phyloP scores from a whole-genome alignment of 2,329 filamentous ascomycete genomes.

The Colletotrichum lini region DNA sequence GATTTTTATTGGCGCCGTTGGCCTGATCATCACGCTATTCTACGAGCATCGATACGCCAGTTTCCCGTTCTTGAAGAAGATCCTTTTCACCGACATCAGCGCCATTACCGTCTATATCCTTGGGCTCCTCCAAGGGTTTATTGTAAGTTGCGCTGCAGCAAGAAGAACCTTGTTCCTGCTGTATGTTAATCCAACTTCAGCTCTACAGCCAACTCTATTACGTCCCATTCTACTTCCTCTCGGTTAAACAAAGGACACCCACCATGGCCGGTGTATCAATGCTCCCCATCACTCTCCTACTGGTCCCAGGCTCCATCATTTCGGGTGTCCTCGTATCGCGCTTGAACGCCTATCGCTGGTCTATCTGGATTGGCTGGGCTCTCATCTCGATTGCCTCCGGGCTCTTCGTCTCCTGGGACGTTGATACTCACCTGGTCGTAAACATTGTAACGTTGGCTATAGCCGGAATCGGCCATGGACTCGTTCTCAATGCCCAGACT shows the following conservation, averaged over 20 bases:
- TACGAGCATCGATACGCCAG: slow-evolving; percentile 54
- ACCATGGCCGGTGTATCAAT: slow-evolving; percentile 52
- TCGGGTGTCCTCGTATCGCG: slow-evolving; percentile 49
- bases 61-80: slow-evolving; percentile 51
- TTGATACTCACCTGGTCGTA: slow-evolving; percentile 23
- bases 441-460: slow-evolving; percentile 37
- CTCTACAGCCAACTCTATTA: slow-evolving; percentile 52
- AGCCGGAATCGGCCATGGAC: slow-evolving; percentile 42
- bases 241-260: slow-evolving; percentile 50
- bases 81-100: slow-evolving; percentile 49
- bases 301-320: slow-evolving; percentile 52
- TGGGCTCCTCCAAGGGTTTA: slow-evolving; percentile 51
- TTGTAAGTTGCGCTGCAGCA: slow-evolving; percentile 45
- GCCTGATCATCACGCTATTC: slow-evolving; percentile 53
- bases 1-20: slow-evolving; percentile 59
- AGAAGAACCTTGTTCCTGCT: background rate
- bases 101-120: slow-evolving; percentile 50
- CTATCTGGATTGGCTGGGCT: slow-evolving; percentile 56
- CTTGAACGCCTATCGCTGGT: slow-evolving; percentile 54
- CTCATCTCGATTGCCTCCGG: slow-evolving; percentile 34
- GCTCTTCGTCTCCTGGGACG: slow-evolving; percentile 41
- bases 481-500: slow-evolving; percentile 44
- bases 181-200: background rate
- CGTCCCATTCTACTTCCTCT: slow-evolving; percentile 55
- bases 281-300: slow-evolving; percentile 50